Evolutionary conservation across 805 yeast genomes (phyloP).

Genomic region (Nakazawaea peltata): DNA sequence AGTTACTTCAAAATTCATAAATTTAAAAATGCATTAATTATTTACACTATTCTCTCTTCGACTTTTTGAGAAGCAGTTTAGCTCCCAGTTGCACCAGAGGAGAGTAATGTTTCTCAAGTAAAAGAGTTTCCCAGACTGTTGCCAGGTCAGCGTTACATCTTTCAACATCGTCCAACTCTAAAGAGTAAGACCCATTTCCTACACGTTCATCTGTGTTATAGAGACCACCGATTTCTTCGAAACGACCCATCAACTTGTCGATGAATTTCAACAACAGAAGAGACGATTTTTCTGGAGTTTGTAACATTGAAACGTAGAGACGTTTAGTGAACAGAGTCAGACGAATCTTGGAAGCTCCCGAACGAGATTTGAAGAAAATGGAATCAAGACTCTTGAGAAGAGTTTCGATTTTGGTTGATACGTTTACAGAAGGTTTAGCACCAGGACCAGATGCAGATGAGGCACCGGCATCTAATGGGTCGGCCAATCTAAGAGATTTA

Average conservation of each 20-base stretch:
- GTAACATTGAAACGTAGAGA: constrained; percentile 55
- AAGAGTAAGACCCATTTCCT: constrained; percentile 67
- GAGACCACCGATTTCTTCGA: constrained; percentile 64
- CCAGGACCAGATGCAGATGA: too few species aligned
- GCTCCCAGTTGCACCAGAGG: constrained; percentile 72
- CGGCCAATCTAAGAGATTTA: constrained; percentile 71
- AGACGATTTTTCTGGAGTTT: constrained; percentile 83
- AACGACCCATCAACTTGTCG: constrained; percentile 65
- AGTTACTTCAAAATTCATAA: too few species aligned
- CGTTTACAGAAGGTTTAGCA: constrained; percentile 70
- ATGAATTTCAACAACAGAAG: constrained; percentile 72
- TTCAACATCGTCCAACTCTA: constrained; percentile 59
- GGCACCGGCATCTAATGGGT: constrained; percentile 48
- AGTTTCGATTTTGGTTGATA: constrained; percentile 84
- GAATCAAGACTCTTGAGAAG: constrained; percentile 70
- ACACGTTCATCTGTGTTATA: constrained; percentile 86
- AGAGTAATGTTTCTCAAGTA: constrained; percentile 76
- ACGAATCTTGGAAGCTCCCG: constrained; percentile 57
- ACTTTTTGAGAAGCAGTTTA: constrained; percentile 29
- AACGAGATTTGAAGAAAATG: constrained; percentile 68
- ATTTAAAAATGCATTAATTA: too few species aligned
- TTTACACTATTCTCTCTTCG: too few species aligned
- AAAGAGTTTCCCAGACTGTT: constrained; percentile 79
- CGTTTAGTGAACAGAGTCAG: constrained; percentile 81
- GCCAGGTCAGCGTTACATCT: constrained; percentile 85